phyloP scores from a whole-genome alignment of 2,329 filamentous ascomycete genomes.

The Aureobasidium lini region DNA sequence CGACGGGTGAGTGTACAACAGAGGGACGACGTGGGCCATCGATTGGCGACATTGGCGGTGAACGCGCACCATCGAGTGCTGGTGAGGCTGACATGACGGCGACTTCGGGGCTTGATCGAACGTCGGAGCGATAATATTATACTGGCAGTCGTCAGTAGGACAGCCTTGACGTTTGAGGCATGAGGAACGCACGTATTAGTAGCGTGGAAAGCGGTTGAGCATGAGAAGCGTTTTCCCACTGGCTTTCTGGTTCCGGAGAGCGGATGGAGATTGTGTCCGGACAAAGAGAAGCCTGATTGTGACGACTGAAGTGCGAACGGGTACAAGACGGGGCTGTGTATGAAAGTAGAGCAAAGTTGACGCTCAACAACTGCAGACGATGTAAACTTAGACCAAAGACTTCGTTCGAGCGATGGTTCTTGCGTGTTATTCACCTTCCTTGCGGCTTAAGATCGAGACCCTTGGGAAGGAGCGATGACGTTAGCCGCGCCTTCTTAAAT shows the following conservation, averaged over 20 bases:
- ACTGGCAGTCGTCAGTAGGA: neutral
- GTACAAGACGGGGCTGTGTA: neutral
- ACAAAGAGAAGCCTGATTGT: neutral
- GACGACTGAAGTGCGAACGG: neutral
- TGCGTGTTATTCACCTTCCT: neutral
- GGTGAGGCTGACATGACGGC: slow-evolving; percentile 1
- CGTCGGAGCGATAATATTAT: neutral
- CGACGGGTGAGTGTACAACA: neutral
- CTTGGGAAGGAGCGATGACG: neutral
- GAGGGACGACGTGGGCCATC: neutral
- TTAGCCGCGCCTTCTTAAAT: neutral
- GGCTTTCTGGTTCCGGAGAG: neutral
- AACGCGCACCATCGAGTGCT: neutral
- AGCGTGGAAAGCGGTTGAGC: neutral
- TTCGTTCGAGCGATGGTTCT: neutral
- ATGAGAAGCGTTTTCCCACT: neutral
- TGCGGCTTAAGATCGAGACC: neutral
- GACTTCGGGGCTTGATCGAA: neutral
- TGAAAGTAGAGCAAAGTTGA: neutral
- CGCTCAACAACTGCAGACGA: neutral
- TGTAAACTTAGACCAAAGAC: neutral
- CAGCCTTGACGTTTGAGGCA: neutral
- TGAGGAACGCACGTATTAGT: neutral
- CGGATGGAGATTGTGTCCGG: slow-evolving; percentile 1
- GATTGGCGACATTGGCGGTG: neutral